phyloP scores from a whole-genome alignment of 1,284 basidiomycete genomes.

The Leccinum idahoense region DNA sequence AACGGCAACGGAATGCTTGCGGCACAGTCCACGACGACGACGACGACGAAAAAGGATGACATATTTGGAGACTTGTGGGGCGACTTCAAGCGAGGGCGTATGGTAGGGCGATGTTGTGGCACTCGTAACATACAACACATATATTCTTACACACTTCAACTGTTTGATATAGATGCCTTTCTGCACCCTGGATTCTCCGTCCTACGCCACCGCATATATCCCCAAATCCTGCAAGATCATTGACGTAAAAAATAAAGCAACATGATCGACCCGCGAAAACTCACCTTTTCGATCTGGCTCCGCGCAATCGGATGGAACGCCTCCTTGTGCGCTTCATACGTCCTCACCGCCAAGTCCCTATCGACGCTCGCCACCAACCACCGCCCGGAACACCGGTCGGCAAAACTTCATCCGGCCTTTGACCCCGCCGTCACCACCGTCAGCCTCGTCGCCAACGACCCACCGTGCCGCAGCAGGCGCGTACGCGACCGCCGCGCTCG shows the following conservation, averaged over 20 bases:
- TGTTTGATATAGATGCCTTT: background rate
- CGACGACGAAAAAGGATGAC: constrained; percentile 58
- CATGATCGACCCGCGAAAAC: background rate
- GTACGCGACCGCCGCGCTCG: constrained; percentile 39
- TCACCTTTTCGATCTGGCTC: constrained; percentile 65
- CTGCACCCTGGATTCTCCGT: background rate
- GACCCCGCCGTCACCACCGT: constrained; percentile 42
- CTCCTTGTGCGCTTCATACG: constrained; percentile 47
- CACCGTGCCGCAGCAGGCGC: constrained; percentile 50
- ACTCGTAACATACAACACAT: background rate
- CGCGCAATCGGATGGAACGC: constrained; percentile 77
- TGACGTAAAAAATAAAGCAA: background rate
- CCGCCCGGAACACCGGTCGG: constrained; percentile 57
- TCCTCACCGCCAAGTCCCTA: constrained; percentile 54
- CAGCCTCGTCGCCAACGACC: constrained; percentile 60
- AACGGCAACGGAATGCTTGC: constrained; percentile 32
- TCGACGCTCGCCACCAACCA: constrained; percentile 46
- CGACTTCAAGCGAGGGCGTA: constrained; percentile 55
- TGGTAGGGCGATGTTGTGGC: background rate
- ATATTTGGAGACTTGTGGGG: constrained; percentile 79
- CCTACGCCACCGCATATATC: background rate
- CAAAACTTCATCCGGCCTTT: constrained; percentile 85
- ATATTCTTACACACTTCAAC: background rate
- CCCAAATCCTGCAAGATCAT: constrained; percentile 2
- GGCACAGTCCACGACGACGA: constrained; percentile 14